Conservation (phyloP, 306 rosid genomes). For the Trifolium pratense region DNA sequence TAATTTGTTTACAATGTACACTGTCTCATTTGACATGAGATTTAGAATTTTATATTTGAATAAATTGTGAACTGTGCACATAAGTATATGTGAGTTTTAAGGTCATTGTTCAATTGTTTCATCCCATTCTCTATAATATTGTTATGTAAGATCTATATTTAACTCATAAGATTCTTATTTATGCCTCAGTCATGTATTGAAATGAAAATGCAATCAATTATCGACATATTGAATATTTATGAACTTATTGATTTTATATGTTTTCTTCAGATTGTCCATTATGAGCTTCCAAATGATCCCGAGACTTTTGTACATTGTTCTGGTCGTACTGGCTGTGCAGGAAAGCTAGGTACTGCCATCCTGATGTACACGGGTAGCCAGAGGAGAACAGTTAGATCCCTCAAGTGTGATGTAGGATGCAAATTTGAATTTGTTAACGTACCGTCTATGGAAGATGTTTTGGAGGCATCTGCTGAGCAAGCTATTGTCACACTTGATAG, state of each 20-base stretch:
- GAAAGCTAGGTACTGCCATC: constrained; percentile 85
- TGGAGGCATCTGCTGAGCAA: constrained; percentile 88
- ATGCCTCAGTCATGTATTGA: constrained; percentile 24
- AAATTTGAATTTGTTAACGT: constrained; percentile 81
- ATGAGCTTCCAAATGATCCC: constrained; percentile 99
- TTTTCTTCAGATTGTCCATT: constrained; percentile 80
- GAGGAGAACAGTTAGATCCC: constrained; percentile 94
- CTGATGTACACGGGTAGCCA: constrained; percentile 88
- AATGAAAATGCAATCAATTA: constrained; percentile 33
- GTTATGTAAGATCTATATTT: constrained; percentile 23
- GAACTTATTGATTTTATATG: constrained; percentile 11
- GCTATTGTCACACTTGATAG: constrained; percentile 81
- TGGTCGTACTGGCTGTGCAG: constrained; percentile 99
- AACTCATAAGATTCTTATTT: constrained; percentile 29
- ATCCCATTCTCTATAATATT: constrained; percentile 6
- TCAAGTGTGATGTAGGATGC: constrained; percentile 97
- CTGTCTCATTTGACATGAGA: constrained; percentile 15
- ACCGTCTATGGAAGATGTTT: constrained; percentile 72
- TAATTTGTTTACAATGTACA: constrained; percentile 11
- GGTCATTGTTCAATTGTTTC: constrained; percentile 29
- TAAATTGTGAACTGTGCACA: neutral
- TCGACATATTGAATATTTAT: constrained; percentile 33
- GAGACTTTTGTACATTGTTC: constrained; percentile 99
- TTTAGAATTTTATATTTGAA: constrained; percentile 4
- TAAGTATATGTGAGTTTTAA: neutral